Evolutionary conservation across 345 rosid species (phyloP), one percentile per base, ranked within the genome.

Genomic region (Salix suchowensis): DNA sequence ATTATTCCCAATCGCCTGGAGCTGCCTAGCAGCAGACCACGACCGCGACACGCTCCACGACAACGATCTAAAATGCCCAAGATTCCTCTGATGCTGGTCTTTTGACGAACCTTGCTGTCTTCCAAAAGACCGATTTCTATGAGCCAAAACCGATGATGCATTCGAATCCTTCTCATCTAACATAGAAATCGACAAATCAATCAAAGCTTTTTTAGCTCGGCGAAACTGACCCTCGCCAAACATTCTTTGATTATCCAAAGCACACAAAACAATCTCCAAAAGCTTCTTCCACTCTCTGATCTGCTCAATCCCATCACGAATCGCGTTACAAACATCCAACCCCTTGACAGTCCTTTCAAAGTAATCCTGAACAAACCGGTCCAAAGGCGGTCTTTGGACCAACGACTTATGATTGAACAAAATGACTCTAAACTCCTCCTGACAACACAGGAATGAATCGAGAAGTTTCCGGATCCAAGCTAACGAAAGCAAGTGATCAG

Each of bases 31-130:
- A 6, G 99, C 99, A 0, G 99, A 96, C 99, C 99, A 96, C 0
- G 99, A 91, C 84, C 97, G 82, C 4, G 99, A 96, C 7, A 96
- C 97, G 71, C 98, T 96, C 99, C 98, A 93, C 1, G 98, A 95
- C 60, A 93, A 83, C 9, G 98, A 96, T 71, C 98, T 76, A 77
- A 89, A 91, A 84, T 91, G 97, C n/a, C 88, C 94, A 2, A 87
- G 36, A 16, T 80, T 65, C 34, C 83, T 85, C 6, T 82, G 85
- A 32, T 83, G 83, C 18, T 69, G 84, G 52, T 87, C 89, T 77
- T 64, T 85, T 4, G 88, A 68, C 6, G 82, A 77, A 1, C 76
- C 78, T 19, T 64, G 42, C 70, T 86, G 77, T 24, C 96, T 84
- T 6, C 98, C 94, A 66, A 95, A 93, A 0, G 98, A 95, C 21